Percentiles rank a stretch among this genome's conserved stretches.
Evolutionary conservation across 2,329 filamentous ascomycete genomes (phyloP).

Genomic region (Alternaria sp.): DNA sequence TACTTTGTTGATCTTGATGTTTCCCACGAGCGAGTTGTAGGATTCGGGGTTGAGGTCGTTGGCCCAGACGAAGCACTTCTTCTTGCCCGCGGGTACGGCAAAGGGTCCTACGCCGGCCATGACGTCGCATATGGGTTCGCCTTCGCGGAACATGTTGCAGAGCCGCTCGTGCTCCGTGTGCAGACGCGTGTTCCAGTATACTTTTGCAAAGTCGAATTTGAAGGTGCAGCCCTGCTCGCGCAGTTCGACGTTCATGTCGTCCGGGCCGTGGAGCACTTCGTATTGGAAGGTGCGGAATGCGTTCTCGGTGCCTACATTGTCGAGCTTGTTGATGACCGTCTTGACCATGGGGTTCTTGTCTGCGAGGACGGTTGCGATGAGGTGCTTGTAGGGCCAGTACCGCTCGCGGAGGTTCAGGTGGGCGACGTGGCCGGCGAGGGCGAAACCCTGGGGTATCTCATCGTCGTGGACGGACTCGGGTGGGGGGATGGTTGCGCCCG

Average conservation of each 20-base stretch:
- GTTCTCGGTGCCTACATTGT: conserved; percentile 83
- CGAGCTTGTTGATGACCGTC: conserved; percentile 95
- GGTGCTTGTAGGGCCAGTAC: conserved; percentile 82
- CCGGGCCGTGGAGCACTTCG: conserved; percentile 82
- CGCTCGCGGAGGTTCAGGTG: conserved; percentile 88
- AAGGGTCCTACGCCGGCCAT: conserved; percentile 99
- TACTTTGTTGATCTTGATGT: conserved; percentile 81
- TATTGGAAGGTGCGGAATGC: conserved; percentile 92
- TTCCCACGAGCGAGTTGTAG: conserved; percentile 72
- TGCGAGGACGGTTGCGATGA: conserved; percentile 83
- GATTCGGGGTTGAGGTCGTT: conserved; percentile 97
- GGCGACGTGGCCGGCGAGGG: conserved; percentile 89
- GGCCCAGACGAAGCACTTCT: conserved; percentile 89
- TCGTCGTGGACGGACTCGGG: conserved; percentile 76
- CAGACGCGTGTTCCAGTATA: conserved; percentile 97
- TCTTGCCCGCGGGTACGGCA: conserved; percentile 88
- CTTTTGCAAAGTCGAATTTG: conserved; percentile 90
- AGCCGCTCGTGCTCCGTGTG: conserved; percentile 87
- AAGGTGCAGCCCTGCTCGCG: conserved; percentile 86
- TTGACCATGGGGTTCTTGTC: conserved; percentile 85
- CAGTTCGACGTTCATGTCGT: conserved; percentile 83
- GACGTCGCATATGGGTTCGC: conserved; percentile 91
- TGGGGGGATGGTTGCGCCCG: conserved; percentile 73
- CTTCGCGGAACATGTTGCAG: conserved; percentile 75
- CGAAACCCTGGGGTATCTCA: conserved; percentile 85